Evolutionary conservation across 2,329 filamentous ascomycete genomes (phyloP), one percentile per base, ranked within the genome.

Genomic region (Alternaria longipes): DNA sequence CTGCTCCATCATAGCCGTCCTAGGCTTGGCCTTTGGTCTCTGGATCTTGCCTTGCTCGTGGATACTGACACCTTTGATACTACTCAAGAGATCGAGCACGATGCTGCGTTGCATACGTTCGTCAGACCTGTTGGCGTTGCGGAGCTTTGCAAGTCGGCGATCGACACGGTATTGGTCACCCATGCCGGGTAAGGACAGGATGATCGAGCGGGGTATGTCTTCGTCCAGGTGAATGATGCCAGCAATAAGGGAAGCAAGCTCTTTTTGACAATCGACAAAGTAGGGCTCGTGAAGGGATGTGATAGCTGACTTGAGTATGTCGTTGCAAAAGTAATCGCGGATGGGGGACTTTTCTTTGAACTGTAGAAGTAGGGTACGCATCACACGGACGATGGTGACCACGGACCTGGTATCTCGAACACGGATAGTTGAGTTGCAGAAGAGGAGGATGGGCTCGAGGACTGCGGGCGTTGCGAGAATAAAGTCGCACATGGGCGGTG

Each of bases 211-310:
- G 0, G 94, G 92, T 0, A 91, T 95, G 7, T 84, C 74, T 8
- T 88, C 87, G 75, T 97, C 97, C 63, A 91, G 86, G 8, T 90
- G 86, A 70, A 97, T 84, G 63, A 98, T 95, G 4, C 90, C 87
- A 0, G 94, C 94, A 63, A 99, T 97, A 38, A 98, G 84, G 22
- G 89, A 87, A 0, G 93, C 94, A 22, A 99, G 85, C 53, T 99
- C 94, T 75, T 94, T 94, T 73, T 99, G 95, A 64, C 96, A 87
- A 69, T 99, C 95, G 34, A 97, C 94, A 79, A 98, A 99, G 79
- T 98, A 97, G 0, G 93, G 90, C 68, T 99, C 95, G 79, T 98
- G 92, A 52, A 99, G 88, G 2, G 92, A 96, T 2, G 90, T 92
- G 75, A 97, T 92, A 72, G 91, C 94, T 0, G 93, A 93, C 81